A percentile compares a stretch with the other conserved stretches of the same genome.
phyloP scores from a whole-genome alignment of 352 stramenopile genomes.

The Globisporangium paroecandrum region DNA sequence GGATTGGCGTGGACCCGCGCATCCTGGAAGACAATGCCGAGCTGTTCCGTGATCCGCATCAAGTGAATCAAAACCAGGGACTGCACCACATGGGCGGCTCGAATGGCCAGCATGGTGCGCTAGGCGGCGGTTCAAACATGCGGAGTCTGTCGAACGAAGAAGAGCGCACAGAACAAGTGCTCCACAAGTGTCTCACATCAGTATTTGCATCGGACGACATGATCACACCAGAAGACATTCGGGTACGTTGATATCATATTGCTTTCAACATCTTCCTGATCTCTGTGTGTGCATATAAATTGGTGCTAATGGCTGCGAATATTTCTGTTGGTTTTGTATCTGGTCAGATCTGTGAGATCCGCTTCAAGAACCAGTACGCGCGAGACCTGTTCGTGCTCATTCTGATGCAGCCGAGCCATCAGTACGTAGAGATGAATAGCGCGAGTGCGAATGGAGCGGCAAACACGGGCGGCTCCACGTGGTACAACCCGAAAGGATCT shows the following conservation, averaged over 20 bases:
- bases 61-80: conserved; percentile 39
- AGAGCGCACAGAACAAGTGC: conserved; percentile 69
- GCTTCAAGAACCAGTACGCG: conserved; percentile 70
- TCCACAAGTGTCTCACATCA: conserved; percentile 80
- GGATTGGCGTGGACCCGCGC: conserved; percentile 34
- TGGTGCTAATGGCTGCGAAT: not conserved
- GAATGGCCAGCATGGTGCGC: conserved; percentile 14
- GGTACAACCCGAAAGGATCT: conserved; percentile 80
- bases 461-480: conserved; percentile 33
- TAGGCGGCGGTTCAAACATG: conserved; percentile 1
- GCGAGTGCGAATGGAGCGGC: conserved; percentile 17
- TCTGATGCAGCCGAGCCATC: conserved; percentile 80
- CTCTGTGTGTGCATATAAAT: not conserved
- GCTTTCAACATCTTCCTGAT: not conserved
- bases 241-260: conserved; percentile 28
- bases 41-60: conserved; percentile 35
- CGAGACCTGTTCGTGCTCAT: conserved; percentile 82
- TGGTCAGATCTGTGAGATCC: conserved; percentile 44
- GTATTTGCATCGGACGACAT: conserved; percentile 80
- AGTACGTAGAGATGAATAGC: conserved; percentile 55
- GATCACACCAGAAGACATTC: conserved; percentile 45
- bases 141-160: conserved; percentile 65
- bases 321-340: not conserved
- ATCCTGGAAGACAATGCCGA: conserved; percentile 36
- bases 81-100: conserved; percentile 18